phyloP scores from a whole-genome alignment of 768 basidiomycete genomes.

The Pisolithus microcarpus region DNA sequence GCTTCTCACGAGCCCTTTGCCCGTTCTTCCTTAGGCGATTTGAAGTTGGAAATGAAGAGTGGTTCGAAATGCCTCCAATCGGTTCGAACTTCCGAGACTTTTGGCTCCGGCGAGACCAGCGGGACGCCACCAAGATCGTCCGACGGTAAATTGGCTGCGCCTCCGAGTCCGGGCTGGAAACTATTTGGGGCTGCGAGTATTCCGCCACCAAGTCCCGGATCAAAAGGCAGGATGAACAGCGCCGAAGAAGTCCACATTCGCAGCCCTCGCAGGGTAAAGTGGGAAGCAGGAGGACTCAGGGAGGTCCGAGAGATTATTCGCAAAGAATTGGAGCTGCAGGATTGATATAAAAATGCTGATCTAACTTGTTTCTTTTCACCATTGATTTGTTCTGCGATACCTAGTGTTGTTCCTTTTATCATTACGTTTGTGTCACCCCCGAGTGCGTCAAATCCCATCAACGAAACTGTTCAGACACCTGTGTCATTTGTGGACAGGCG shows the following conservation, averaged over 20 bases:
- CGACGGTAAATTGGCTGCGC: slow-evolving; percentile 16
- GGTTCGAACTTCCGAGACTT: slow-evolving; percentile 12
- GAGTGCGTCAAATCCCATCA: too few relatives aligned
- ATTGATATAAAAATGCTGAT: slow-evolving; percentile 30
- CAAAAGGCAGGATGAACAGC: slow-evolving; percentile 47
- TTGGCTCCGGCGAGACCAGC: slow-evolving; percentile 5
- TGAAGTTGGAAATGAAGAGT: slow-evolving; percentile 50
- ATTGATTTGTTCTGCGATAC: slow-evolving; percentile 20
- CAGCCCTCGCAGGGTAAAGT: slow-evolving; percentile 67
- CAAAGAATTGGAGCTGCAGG: slow-evolving; percentile 66
- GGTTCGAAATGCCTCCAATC: slow-evolving; percentile 42
- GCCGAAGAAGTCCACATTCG: slow-evolving; percentile 54
- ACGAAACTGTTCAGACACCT: too few relatives aligned
- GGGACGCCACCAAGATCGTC: slow-evolving; percentile 33
- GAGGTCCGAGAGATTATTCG: slow-evolving; percentile 79
- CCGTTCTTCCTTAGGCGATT: slow-evolving; percentile 74
- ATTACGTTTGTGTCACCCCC: background rate
- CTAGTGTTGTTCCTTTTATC: slow-evolving; percentile 4
- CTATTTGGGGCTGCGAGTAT: slow-evolving; percentile 10
- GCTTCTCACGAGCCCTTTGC: slow-evolving; percentile 60
- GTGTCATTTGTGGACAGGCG: too few relatives aligned
- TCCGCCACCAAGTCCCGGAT: slow-evolving; percentile 44
- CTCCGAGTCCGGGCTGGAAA: slow-evolving; percentile 36
- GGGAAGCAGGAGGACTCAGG: slow-evolving; percentile 65
- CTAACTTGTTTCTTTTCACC: slow-evolving; percentile 5